Evolutionary conservation across 2,329 filamentous ascomycete genomes (phyloP).

Genomic region (Colletotrichum orbiculare): DNA sequence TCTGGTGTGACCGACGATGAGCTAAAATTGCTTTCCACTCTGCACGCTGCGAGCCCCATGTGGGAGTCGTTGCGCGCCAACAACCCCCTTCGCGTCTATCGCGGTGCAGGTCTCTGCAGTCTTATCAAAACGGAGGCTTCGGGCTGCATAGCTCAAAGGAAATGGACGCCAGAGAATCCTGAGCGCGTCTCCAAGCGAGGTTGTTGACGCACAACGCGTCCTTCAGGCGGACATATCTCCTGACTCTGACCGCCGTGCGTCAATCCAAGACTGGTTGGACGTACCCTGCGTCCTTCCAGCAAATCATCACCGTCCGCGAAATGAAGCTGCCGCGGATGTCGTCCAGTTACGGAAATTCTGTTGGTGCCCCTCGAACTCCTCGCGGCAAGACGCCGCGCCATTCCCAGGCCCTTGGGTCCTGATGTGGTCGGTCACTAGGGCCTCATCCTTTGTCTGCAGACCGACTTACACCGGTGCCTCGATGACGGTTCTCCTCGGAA

Average conservation of each 20-base stretch:
- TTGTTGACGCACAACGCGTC: conserved; percentile 10
- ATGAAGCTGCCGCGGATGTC: conserved; percentile 23
- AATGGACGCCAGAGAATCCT: no score
- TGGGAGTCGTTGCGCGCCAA: conserved; percentile 21
- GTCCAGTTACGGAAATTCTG: conserved; percentile 27
- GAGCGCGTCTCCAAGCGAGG: no score
- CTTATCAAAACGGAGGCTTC: neutral
- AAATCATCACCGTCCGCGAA: conserved; percentile 25
- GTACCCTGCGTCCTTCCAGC: conserved; percentile 18
- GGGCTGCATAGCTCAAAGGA: neutral
- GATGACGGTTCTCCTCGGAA: neutral
- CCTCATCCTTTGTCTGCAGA: neutral
- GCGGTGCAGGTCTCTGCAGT: neutral
- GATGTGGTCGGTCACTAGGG: neutral
- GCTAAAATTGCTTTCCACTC: neutral
- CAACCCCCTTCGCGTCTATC: conserved; percentile 16
- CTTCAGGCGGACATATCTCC: conserved; percentile 11
- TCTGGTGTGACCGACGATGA: conserved; percentile 10
- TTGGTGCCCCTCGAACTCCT: conserved; percentile 30
- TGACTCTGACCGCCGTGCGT: conserved; percentile 19
- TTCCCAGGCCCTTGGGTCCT: conserved; percentile 29
- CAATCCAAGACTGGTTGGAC: conserved; percentile 24
- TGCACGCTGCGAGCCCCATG: conserved; percentile 2
- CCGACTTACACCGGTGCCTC: neutral
- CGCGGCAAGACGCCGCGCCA: conserved; percentile 33